phyloP scores from a whole-genome alignment of 1,139 yeast species.

The Arxiozyma bovina region DNA sequence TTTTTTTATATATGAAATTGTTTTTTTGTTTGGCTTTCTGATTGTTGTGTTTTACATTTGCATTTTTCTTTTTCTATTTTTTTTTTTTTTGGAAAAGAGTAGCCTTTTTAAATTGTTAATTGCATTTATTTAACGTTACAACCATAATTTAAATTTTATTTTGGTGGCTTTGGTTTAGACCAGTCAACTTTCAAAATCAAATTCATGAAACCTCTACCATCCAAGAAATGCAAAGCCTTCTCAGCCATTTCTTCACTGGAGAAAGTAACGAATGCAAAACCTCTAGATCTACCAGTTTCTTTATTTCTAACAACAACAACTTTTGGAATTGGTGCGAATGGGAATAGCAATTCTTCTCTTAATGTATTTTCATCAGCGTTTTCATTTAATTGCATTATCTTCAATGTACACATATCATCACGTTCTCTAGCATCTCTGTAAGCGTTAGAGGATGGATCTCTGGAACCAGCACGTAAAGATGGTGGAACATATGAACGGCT shows the following conservation, averaged over 20 bases:
- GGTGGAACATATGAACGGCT: slow-evolving; percentile 65
- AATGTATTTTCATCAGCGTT: slow-evolving; percentile 77
- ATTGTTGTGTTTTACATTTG: not conserved
- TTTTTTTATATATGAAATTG: no score
- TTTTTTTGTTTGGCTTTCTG: no score
- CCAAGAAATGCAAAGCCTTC: slow-evolving; percentile 64
- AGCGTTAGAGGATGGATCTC: slow-evolving; percentile 37
- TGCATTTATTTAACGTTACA: not conserved
- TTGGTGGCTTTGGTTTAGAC: slow-evolving; percentile 35
- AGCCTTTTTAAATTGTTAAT: not conserved
- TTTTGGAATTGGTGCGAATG: slow-evolving; percentile 69
- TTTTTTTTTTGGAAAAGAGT: not conserved
- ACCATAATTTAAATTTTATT: not conserved
- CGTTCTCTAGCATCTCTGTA: slow-evolving; percentile 48
- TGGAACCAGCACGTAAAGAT: slow-evolving; percentile 43
- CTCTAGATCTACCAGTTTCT: slow-evolving; percentile 91
- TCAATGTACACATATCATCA: slow-evolving; percentile 83
- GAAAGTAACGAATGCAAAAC: slow-evolving; percentile 93
- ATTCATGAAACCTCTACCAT: slow-evolving; percentile 90
- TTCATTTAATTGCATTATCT: slow-evolving; percentile 85
- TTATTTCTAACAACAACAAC: slow-evolving; percentile 82
- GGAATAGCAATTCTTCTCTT: slow-evolving; percentile 63
- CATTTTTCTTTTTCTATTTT: not conserved
- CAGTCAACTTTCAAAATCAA: slow-evolving; percentile 76
- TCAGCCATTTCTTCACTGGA: slow-evolving; percentile 62